Evolutionary conservation across 352 stramenopile genomes (phyloP), one percentile per base, ranked within the genome.

Genomic region (Nothophytophthora sp.): DNA sequence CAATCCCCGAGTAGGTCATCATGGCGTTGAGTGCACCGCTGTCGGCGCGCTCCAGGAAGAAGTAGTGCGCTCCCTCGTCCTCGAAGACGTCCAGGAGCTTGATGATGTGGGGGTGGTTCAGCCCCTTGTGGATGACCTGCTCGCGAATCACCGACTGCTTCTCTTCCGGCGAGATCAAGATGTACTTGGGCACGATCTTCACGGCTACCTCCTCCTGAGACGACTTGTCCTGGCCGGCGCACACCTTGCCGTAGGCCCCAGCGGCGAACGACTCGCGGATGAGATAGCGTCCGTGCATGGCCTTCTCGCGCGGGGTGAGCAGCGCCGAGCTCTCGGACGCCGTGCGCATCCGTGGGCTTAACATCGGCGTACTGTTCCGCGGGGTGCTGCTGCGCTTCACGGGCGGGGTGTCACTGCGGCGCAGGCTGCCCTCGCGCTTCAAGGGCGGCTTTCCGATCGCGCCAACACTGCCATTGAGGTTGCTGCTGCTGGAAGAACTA

Each of bases 121-220:
- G 73, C 15, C 60, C 68, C 52, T 76, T 72, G 54, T 90, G 79
- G 36, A 90, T 90, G 27, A 81, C 55, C 51, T 88, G 66, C 48
- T 90, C 79, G 20, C 76, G 76, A 16, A 90, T 75, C 42, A 90
- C 79, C 8, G 73, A 83, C 48, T 86, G 76, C 36, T 90, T 88
- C 50, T 90, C 79, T 32, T 90, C 79, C 1, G 63, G 45, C 1
- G 79, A 86, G 35, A 82, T 74, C 7, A 90, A 53, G 41, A 90
- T 73, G 61, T 74, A 74, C 60, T 90, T 90, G 29, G 79, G 79
- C 28, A 90, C 74, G 50, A 90, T 88, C 67, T 90, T 90, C 42
- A 90, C 73, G 6, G 78, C 79, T 13, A 90, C 65, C 48, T 80
- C 64, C 25, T 83, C 60, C 9, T 82, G 72, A 3, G 76, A 87